Percentiles rank a stretch among this genome's conserved stretches.
Conservation (phyloP, 208 protist genomes). For the Wallacemonas rigidus region DNA sequence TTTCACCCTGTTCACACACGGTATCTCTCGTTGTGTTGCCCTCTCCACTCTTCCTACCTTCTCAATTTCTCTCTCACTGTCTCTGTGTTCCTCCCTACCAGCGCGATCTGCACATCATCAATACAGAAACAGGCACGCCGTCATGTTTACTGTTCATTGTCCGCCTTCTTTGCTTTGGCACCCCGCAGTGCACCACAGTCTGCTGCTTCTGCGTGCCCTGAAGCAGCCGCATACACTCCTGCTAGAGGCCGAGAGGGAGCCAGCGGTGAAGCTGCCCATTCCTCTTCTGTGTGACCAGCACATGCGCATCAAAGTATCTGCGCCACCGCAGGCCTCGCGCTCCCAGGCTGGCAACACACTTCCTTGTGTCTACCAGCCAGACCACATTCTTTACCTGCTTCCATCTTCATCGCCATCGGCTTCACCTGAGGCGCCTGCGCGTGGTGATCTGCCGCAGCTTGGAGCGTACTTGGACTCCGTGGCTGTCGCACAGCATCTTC, state of each 20-base stretch:
- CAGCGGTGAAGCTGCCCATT: conserved; percentile 17
- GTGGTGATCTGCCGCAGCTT: conserved; percentile 15
- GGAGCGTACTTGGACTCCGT: conserved; percentile 57
- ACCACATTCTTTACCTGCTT: conserved; percentile 59
- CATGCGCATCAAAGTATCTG: conserved; percentile 23
- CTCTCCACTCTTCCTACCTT: neutral
- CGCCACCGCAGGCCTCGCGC: conserved; percentile 11
- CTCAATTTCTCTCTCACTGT: neutral
- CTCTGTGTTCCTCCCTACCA: neutral
- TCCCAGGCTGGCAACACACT: neutral
- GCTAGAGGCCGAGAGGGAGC: conserved; percentile 22
- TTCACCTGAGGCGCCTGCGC: neutral
- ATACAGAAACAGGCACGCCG: too few relatives aligned
- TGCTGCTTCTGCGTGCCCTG: conserved; percentile 69
- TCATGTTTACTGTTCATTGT: conserved; percentile 69
- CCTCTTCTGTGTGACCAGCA: conserved; percentile 38
- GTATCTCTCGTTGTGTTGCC: too few relatives aligned
- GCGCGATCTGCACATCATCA: neutral
- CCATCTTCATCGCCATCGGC: neutral
- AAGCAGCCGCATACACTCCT: conserved; percentile 67
- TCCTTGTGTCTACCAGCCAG: conserved; percentile 38
- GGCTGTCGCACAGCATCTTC: conserved; percentile 40
- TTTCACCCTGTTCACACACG: too few relatives aligned
- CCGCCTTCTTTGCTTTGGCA: conserved; percentile 61
- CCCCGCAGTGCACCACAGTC: conserved; percentile 72